Evolutionary conservation across 306 rosid genomes (phyloP).

Genomic region (Rosa chinensis): DNA sequence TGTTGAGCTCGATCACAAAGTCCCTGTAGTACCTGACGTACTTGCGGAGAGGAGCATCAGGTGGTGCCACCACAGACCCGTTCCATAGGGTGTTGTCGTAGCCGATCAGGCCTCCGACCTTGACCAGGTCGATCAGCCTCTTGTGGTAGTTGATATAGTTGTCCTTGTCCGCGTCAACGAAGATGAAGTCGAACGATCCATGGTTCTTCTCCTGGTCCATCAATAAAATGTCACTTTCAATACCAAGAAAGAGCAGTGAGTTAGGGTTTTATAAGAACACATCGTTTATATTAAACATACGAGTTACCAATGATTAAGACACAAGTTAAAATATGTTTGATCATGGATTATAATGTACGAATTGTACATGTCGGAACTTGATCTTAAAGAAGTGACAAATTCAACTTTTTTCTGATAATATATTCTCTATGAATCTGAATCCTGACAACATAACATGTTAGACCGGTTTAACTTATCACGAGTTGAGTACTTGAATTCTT

Average conservation of each 20-base stretch:
- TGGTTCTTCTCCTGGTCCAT: conserved; percentile 57
- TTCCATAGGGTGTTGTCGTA: conserved; percentile 95
- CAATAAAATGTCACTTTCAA: background rate
- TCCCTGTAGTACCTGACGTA: conserved; percentile 86
- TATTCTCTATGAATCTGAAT: background rate
- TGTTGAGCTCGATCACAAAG: conserved; percentile 84
- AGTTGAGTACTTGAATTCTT: background rate
- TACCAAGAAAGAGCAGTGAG: background rate
- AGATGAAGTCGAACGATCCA: conserved; percentile 75
- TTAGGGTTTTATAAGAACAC: background rate
- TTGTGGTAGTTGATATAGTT: conserved; percentile 91
- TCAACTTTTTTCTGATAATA: background rate
- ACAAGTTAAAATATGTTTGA: too few species aligned
- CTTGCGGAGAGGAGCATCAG: conserved; percentile 82
- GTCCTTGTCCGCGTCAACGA: conserved; percentile 90
- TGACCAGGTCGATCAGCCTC: conserved; percentile 75
- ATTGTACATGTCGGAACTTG: background rate
- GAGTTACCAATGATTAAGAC: too few species aligned
- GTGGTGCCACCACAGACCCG: conserved; percentile 88
- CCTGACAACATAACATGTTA: background rate
- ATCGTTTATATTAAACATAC: too few species aligned
- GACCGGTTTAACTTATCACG: background rate
- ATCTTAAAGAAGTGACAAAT: background rate
- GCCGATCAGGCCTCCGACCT: conserved; percentile 83
- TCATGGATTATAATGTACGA: background rate